A percentile compares a stretch with the other conserved stretches of the same genome.
Evolutionary conservation across 495 filamentous ascomycete species (phyloP).

Genomic region (Podospora didyma): DNA sequence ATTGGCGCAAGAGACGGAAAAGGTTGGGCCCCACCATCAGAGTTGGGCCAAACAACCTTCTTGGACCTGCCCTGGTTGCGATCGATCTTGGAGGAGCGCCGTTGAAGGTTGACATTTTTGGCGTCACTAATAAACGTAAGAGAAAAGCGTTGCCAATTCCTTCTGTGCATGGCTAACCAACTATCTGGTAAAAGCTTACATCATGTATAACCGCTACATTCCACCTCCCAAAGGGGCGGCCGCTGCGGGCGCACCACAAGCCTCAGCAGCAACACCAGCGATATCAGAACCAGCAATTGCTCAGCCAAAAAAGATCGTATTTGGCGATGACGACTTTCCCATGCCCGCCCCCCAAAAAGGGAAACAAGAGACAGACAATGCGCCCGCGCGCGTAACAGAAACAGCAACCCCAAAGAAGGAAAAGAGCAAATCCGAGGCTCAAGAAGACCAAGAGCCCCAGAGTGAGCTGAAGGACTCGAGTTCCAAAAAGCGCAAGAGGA

Average conservation of each 20-base stretch:
- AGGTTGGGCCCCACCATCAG: slow-evolving; percentile 10
- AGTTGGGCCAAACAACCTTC: too few species aligned
- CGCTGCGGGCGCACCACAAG: background rate
- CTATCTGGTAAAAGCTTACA: background rate
- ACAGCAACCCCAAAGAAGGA: slow-evolving; percentile 7
- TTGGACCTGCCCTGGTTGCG: too few species aligned
- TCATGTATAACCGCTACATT: slow-evolving; percentile 42
- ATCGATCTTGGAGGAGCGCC: too few species aligned
- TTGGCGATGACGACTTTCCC: slow-evolving; percentile 23
- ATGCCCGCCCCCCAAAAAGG: slow-evolving; percentile 12
- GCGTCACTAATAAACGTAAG: too few species aligned
- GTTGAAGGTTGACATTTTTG: too few species aligned
- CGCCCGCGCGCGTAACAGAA: slow-evolving; percentile 1
- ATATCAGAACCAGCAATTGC: background rate
- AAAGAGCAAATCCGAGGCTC: background rate
- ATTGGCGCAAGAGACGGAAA: slow-evolving; percentile 10
- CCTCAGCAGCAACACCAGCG: background rate
- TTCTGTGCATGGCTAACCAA: background rate
- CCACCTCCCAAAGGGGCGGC: slow-evolving; percentile 29
- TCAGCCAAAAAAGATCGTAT: slow-evolving; percentile 25
- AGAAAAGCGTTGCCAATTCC: background rate
- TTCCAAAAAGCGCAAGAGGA: background rate
- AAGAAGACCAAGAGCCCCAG: slow-evolving; percentile 8
- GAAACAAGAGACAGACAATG: slow-evolving; percentile 8
- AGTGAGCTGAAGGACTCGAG: background rate